Evolutionary conservation across 1,284 basidiomycete genomes (phyloP).

Genomic region (Microbotryum lychnidis-dioicae): DNA sequence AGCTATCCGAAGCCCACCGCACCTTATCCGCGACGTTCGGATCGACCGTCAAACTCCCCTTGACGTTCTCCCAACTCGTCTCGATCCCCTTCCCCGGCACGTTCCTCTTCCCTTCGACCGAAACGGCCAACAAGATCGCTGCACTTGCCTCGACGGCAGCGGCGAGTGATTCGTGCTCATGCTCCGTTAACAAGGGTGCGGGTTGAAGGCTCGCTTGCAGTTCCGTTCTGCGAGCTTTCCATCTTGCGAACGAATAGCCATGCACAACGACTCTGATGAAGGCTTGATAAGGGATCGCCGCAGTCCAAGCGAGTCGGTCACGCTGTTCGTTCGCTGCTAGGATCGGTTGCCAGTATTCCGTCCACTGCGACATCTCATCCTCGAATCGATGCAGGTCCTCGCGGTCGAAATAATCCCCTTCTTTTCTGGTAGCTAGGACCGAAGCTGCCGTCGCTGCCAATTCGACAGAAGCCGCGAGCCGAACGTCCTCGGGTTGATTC

Average conservation of each 20-base stretch:
- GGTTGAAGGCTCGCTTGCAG: background rate
- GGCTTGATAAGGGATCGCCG: slow-evolving; percentile 22
- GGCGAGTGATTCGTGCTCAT: slow-evolving; percentile 15
- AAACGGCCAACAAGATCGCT: slow-evolving; percentile 21
- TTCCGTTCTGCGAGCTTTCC: slow-evolving; percentile 23
- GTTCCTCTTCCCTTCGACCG: slow-evolving; percentile 9
- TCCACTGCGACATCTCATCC: slow-evolving; percentile 21
- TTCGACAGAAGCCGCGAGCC: slow-evolving; percentile 27
- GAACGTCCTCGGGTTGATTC: slow-evolving; percentile 19
- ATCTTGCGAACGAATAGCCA: slow-evolving; percentile 26
- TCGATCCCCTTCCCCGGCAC: background rate
- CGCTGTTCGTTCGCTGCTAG: background rate
- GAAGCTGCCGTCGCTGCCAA: slow-evolving; percentile 21
- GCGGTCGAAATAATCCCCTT: slow-evolving; percentile 15
- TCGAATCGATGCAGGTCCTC: slow-evolving; percentile 19
- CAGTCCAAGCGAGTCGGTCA: slow-evolving; percentile 17
- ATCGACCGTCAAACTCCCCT: slow-evolving; percentile 10
- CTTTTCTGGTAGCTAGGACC: slow-evolving; percentile 9
- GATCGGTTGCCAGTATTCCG: slow-evolving; percentile 27
- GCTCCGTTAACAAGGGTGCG: slow-evolving; percentile 1
- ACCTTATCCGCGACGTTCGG: slow-evolving; percentile 12
- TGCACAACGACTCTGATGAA: slow-evolving; percentile 23
- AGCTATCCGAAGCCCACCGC: slow-evolving; percentile 21
- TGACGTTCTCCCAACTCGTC: slow-evolving; percentile 2
- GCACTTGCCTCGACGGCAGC: slow-evolving; percentile 15